Percentiles rank a stretch among this genome's conserved stretches.
phyloP scores from a whole-genome alignment of 2,329 filamentous ascomycete genomes.

The Colletotrichum orbiculare region DNA sequence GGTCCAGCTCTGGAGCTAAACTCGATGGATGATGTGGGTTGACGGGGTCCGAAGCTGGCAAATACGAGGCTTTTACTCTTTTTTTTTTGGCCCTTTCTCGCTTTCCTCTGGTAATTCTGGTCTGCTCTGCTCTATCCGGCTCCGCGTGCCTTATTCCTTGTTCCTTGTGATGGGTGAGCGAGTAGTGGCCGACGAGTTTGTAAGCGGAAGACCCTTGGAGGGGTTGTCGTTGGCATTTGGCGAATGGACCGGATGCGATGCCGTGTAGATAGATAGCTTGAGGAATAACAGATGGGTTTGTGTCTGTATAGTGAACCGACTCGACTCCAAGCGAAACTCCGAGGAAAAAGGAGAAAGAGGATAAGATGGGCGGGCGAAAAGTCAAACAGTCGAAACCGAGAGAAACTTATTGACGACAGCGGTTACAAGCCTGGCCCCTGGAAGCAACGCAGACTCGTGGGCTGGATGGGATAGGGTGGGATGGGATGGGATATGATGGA shows the following conservation, averaged over 20 bases:
- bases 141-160: slow-evolving; percentile 1
- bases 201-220: background rate
- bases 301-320: too few species aligned
- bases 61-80: background rate
- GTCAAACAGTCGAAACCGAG: background rate
- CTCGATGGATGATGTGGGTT: background rate
- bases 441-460: background rate
- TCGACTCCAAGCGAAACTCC: too few species aligned
- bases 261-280: too few species aligned
- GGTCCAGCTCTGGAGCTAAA: background rate
- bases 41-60: background rate
- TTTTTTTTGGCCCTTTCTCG: too few species aligned
- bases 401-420: slow-evolving; percentile 14
- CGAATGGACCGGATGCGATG: too few species aligned
- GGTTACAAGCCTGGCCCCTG: slow-evolving; percentile 16
- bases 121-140: background rate
- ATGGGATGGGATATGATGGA: background rate
- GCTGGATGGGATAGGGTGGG: background rate
- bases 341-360: background rate
- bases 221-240: too few species aligned
- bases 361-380: background rate
- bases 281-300: too few species aligned
- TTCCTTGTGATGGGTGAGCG: background rate
- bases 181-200: slow-evolving; percentile 16
- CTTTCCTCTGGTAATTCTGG: background rate